Evolutionary conservation across 257 asterid species (phyloP), one percentile per base, ranked within the genome.

Genomic region (Handroanthus guayacan): DNA sequence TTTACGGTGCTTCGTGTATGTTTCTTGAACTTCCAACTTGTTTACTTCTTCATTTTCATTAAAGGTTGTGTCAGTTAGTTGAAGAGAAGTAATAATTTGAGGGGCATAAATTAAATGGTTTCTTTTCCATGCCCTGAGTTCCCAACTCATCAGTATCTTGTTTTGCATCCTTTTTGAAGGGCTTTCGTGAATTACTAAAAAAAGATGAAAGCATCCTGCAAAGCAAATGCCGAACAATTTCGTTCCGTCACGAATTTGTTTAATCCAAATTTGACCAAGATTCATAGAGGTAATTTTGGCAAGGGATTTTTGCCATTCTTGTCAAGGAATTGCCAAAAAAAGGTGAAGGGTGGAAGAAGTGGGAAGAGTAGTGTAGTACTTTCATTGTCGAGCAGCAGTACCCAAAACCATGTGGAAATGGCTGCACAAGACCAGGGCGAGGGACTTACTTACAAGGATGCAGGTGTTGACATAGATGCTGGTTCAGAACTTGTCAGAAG

Each of bases 391-490:
- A 60, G 77, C 71, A 72, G 68, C 56, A 65, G 71, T 78, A 77
- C 74, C 36, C 74, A 52, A 66, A 81, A 54, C 63, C 82, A 17
- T 48, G 80, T 45, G 7, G 78, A 69, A 76, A 67, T 72, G 58
- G 74, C 69, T 31, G 81, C 73, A 25, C 85, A 57, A 52, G 84
- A 75, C 58, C 80, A 82, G 67, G 62, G 72, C 3, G 82, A 82
- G 36, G 79, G 85, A 58, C 92, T 95, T 67, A 95, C 98, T 1
- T 95, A 95, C 77, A 95, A 92, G 84, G 98, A 83, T 69, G 96
- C 99, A 6, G 99, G 99, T 41, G 99, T 95, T 39, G 98, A 95
- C 82, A 95, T 95, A 43, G 98, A 95, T 84, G 96, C 99, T 5
- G 99, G 99, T 47, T 81, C 99, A 10, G 99, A 95, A 83, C 96